These are phyloP conservation scores for Leccinum imitatum DNA, from an alignment of 768 basidiomycete genomes.

Conservation along the genomic window DNA sequence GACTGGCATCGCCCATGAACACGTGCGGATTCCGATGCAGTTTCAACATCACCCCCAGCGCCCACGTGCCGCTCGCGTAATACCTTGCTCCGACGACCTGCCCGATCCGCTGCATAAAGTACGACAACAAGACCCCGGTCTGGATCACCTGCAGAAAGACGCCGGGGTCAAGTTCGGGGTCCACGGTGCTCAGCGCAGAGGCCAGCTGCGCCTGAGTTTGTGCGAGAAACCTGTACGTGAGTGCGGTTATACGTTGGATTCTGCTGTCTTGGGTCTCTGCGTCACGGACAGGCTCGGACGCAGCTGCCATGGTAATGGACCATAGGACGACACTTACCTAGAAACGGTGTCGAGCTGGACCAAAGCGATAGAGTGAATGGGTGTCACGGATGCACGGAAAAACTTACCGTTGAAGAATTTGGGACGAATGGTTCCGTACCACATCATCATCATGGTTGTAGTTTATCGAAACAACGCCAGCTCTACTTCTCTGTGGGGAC, in stretches of 20 bases:
- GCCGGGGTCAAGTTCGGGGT: conserved; percentile 32
- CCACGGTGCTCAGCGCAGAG: conserved; percentile 42
- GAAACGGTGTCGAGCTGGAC: no score
- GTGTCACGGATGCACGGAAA: no score
- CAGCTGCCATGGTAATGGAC: conserved; percentile 47
- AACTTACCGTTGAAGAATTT: no score
- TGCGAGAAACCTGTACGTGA: conserved; percentile 39
- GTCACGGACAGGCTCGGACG: conserved; percentile 31
- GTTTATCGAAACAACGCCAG: no score
- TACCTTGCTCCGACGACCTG: conserved; percentile 60
- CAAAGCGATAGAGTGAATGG: no score
- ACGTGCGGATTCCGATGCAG: conserved; percentile 38
- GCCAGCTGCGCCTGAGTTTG: conserved; percentile 48
- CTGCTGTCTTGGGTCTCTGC: conserved; percentile 28
- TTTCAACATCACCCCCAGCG: conserved; percentile 45
- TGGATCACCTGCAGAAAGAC: conserved; percentile 55
- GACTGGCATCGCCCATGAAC: not conserved
- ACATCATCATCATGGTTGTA: no score
- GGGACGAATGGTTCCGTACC: no score
- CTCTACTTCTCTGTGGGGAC: no score
- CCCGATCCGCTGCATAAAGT: conserved; percentile 63
- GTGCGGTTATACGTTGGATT: not conserved
- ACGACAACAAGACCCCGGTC: conserved; percentile 56
- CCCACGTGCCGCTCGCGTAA: conserved; percentile 48
- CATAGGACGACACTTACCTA: conserved; percentile 22